Percentiles rank a stretch among this genome's conserved stretches.
Conservation (phyloP, 2,329 filamentous ascomycete species). For the Leptographium lundbergii region DNA sequence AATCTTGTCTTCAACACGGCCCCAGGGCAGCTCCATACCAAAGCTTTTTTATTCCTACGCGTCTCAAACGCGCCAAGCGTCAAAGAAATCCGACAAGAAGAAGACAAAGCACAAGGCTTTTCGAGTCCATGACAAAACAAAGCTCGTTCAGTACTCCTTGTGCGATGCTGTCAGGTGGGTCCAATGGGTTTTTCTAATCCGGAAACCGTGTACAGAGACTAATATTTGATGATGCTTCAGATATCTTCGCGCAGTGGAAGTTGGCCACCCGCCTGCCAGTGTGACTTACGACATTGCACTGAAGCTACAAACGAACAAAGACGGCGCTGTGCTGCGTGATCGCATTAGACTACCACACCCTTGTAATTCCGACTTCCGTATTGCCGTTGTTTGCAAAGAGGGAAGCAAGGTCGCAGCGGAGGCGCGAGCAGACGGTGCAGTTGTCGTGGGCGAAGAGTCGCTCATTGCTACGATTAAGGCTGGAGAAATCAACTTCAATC, state of each 20-base stretch:
- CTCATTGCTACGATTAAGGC: conserved; percentile 66
- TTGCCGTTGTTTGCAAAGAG: conserved; percentile 85
- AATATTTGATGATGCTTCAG: conserved; percentile 32
- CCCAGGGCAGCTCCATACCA: conserved; percentile 30
- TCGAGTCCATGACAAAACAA: conserved; percentile 52
- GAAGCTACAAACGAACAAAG: conserved; percentile 70
- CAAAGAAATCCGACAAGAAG: conserved; percentile 40
- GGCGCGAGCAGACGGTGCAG: conserved; percentile 66
- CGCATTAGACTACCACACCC: conserved; percentile 80
- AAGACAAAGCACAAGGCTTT: conserved; percentile 52
- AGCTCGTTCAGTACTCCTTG: conserved; percentile 63
- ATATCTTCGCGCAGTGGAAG: conserved; percentile 85
- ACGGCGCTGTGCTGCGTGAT: conserved; percentile 76
- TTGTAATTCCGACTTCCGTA: conserved; percentile 75
- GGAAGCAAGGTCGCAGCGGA: conserved; percentile 61
- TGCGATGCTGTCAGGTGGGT: conserved; percentile 83
- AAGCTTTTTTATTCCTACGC: conserved; percentile 35
- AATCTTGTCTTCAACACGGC: conserved; percentile 28
- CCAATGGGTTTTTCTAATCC: neutral
- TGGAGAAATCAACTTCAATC: conserved; percentile 76
- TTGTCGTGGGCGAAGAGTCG: conserved; percentile 71
- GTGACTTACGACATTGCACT: conserved; percentile 85
- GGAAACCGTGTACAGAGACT: neutral
- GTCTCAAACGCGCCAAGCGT: conserved; percentile 30
- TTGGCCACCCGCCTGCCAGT: conserved; percentile 59